These are phyloP conservation scores for Artemisia argyi DNA, from an alignment of 129 eudicot species.

Conservation along the genomic window DNA sequence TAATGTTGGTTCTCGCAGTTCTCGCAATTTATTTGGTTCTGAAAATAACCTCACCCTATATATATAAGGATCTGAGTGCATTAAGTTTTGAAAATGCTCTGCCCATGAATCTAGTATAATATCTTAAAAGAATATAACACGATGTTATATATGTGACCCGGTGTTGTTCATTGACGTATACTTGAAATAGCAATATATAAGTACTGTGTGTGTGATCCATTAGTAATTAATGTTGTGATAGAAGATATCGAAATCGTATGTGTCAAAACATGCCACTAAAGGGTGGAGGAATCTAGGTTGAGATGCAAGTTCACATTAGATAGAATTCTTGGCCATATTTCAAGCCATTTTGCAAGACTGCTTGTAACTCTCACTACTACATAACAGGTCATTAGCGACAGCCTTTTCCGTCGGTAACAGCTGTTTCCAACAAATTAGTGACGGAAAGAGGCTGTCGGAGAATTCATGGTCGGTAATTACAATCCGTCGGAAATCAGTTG, in stretches of 20 bases:
- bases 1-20: no score
- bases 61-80: not conserved
- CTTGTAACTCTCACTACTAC: not conserved
- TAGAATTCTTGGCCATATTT: not conserved
- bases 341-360: not conserved
- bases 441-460: no score
- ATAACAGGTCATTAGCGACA: no score
- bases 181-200: not conserved
- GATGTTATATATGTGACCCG: constrained; percentile 1
- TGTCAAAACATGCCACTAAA: constrained; percentile 14
- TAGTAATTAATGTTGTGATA: not conserved
- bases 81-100: not conserved
- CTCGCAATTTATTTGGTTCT: no score
- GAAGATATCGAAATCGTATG: not conserved
- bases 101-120: not conserved
- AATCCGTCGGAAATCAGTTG: no score
- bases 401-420: no score
- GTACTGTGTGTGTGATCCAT: not conserved
- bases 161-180: not conserved
- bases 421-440: no score
- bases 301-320: not conserved
- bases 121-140: not conserved
- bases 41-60: no score
- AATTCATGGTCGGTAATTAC: no score
- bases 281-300: not conserved